A percentile compares a stretch with the other conserved stretches of the same genome.
Conservation (phyloP, 106 monocot species). For the Narthecium ossifragum region DNA sequence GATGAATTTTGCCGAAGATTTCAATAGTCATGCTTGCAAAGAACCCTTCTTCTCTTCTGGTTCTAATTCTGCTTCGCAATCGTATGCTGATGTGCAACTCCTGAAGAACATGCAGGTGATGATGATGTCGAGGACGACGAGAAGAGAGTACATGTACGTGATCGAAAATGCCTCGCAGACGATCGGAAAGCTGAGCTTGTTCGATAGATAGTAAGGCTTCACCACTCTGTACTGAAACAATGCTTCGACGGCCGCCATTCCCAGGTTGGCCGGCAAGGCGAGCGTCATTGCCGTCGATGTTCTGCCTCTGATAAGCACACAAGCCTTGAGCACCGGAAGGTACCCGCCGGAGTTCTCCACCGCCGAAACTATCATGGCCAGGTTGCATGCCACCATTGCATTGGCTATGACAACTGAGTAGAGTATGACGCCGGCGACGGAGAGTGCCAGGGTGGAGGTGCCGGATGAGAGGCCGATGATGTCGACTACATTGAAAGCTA, state of each 20-base stretch:
- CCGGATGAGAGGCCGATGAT: constrained; percentile 25
- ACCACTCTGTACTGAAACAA: constrained; percentile 71
- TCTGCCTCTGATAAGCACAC: constrained; percentile 38
- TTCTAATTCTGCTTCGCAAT: not conserved
- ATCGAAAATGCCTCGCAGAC: constrained; percentile 44
- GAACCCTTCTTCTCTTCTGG: constrained; percentile 7
- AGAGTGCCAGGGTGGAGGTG: constrained; percentile 16
- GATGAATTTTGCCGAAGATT: not conserved
- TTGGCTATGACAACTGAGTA: constrained; percentile 56
- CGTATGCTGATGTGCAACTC: constrained; percentile 32
- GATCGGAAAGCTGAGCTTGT: constrained; percentile 8
- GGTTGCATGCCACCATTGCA: constrained; percentile 45
- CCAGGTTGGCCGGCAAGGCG: constrained; percentile 52
- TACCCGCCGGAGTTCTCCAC: constrained; percentile 45
- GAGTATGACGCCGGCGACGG: constrained; percentile 31
- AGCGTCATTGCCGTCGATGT: constrained; percentile 45
- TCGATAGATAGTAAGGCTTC: constrained; percentile 12
- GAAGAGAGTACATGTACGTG: constrained; percentile 56
- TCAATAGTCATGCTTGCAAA: not conserved
- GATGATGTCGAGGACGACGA: constrained; percentile 58
- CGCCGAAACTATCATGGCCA: constrained; percentile 51
- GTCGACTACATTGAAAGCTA: constrained; percentile 43
- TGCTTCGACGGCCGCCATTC: constrained; percentile 49
- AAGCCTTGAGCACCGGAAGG: constrained; percentile 46
- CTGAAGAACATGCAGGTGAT: constrained; percentile 61